Evolutionary conservation across 441 rosid species (phyloP).

Genomic region (Omphalea diandra): DNA sequence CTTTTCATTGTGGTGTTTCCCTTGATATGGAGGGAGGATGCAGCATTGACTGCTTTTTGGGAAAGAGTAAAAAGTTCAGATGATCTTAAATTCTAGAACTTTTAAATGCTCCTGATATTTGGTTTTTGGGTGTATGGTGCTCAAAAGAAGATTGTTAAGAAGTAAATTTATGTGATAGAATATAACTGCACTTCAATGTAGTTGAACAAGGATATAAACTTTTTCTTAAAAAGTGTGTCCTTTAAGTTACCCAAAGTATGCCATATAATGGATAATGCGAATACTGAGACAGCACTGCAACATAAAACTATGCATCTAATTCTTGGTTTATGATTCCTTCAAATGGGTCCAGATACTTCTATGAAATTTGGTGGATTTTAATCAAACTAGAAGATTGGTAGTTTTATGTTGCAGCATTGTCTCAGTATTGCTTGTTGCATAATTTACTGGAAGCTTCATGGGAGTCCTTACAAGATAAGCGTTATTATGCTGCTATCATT

Average conservation of each 20-base stretch:
- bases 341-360: not conserved
- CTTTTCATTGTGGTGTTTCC: not conserved
- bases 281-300: no score
- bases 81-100: not conserved
- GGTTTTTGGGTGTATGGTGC: not conserved
- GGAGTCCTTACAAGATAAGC: not conserved
- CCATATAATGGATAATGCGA: no score
- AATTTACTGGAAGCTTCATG: not conserved
- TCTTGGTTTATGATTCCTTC: not conserved
- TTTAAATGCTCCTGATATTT: not conserved
- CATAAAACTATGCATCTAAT: no score
- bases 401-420: not conserved
- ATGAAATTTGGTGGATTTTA: no score
- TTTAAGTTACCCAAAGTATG: no score
- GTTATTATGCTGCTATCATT: not conserved
- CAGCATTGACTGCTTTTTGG: not conserved
- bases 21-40: not conserved
- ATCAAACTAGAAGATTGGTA: no score
- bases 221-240: not conserved
- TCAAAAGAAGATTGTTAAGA: not conserved
- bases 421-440: slow-evolving; percentile 2
- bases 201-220: not conserved
- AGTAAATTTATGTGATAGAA: not conserved
- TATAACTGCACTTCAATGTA: not conserved
- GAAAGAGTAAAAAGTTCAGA: not conserved